Evolutionary conservation across 768 basidiomycete genomes (phyloP), one percentile per base, ranked within the genome.

Genomic region (Lanmaoa pseudosensibilis): DNA sequence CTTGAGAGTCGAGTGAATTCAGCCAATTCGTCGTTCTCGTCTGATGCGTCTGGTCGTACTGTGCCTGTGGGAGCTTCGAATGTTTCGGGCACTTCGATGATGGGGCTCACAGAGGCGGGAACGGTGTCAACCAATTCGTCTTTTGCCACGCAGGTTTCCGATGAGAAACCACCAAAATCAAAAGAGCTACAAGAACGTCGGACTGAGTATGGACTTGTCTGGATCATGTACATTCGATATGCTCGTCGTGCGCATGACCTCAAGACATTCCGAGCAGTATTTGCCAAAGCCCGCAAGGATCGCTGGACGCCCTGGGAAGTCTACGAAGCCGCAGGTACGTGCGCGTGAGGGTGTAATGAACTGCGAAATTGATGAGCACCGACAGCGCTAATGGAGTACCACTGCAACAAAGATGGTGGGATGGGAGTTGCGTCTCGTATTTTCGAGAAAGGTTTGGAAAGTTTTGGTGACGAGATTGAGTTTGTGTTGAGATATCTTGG

Each of bases 141-240:
- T n/a, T 80, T 80, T 64, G 76, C 72, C 34, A 79, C 77, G 4
- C 83, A 83, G 62, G 59, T 62, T 16, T 78, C 79, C 4, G 84
- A 86, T 23, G 82, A 81, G 32, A 83, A 81, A 59, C 77, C 76
- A 5, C 73, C 73, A 15, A 83, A 83, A 60, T 67, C 73, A 19
- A 82, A 86, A 55, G 87, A 88, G 43, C 67, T 85, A 5, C 71
- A 71, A 61, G 73, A 73, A 21, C 77, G 83, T 58, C 77, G 82
- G 62, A 83, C 82, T 44, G 92, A 91, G 63, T 91, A 84, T 68
- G 85, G 87, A 9, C 77, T 92, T 37, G 92, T 84, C 15, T 90
- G 82, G 81, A 94, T 83, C 68, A 87, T 93, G 80, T 94, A 95
- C 69, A 96, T 98, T 88, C 82, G 96, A 11, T 98, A 95, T 65